Evolutionary conservation across 148 eudicot genomes (phyloP), one percentile per base, ranked within the genome.

Genomic region (Dysphania ambrosioides): DNA sequence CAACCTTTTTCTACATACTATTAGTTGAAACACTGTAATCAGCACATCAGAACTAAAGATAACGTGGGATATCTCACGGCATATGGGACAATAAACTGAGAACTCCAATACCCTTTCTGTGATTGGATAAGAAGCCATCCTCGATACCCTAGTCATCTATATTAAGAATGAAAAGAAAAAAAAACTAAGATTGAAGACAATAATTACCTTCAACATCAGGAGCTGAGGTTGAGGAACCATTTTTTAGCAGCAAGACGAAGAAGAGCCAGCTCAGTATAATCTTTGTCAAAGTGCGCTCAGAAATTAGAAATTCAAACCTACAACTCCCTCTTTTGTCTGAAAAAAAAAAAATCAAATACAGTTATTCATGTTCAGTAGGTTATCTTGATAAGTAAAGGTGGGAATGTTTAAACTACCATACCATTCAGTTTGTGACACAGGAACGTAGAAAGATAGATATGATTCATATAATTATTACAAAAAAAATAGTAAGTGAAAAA

Each of bases 141-240:
- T 35, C 12, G 27, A 47, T 63, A 21, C 21, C 55, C 11, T 34
- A 49, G 49, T 38, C n/a, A 5, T 38, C 10, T 38, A 10, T 19
- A 55, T 21, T 26, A 71, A 31, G 32, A 77, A 61, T 29, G n/a
- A 19, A 61, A 58, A 62, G 67, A n/a, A 59, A 64, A n/a, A n/a
- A n/a, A n/a, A n/a, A n/a, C n/a, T n/a, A n/a, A n/a, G 8, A 23
- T 18, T 73, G 47, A 35, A 23, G 24, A 24, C 35, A 61, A 29
- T 53, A 61, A 29, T 53, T 83, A 93, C 98, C 93, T 88, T 93
- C 98, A 59, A 88, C 77, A 80, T 87, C 90, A 65, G 90, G 93
- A 60, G 81, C 72, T 27, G 79, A 77, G 60, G 83, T 81, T 26
- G 94, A 86, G 72, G 72, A 76, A 64, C 83, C 81, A 59, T 56